Evolutionary conservation across 352 stramenopile species (phyloP).

Genomic region (Elongisporangium senticosum): DNA sequence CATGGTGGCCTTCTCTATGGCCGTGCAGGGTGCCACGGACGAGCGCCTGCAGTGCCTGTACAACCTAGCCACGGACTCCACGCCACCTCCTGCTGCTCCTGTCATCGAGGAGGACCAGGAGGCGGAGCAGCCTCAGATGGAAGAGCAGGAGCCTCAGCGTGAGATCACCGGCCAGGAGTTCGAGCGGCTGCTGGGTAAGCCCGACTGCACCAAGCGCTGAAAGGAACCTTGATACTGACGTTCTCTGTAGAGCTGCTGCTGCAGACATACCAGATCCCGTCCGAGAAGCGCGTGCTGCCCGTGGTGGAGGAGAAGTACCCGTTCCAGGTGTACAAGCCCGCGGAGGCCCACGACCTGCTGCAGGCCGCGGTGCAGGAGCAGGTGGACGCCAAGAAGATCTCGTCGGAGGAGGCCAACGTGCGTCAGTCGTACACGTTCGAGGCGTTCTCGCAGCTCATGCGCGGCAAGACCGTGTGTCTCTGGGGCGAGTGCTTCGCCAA

Average conservation of each 20-base stretch:
- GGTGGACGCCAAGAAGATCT: conserved; percentile 37
- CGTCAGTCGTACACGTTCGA: conserved; percentile 65
- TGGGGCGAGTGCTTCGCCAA: conserved; percentile 85
- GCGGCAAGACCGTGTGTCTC: conserved; percentile 71
- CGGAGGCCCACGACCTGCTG: conserved; percentile 26
- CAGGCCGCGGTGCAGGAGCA: conserved; percentile 28
- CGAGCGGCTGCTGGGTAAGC: conserved; percentile 44
- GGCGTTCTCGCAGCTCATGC: conserved; percentile 72
- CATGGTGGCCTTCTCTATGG: conserved; percentile 80
- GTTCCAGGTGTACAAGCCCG: conserved; percentile 69
- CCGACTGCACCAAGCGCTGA: background rate
- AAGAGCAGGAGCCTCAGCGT: conserved; percentile 23
- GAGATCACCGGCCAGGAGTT: conserved; percentile 55
- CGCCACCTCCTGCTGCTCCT: conserved; percentile 12
- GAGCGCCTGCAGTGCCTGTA: conserved; percentile 71
- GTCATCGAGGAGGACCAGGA: conserved; percentile 13
- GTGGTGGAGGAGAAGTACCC: conserved; percentile 65
- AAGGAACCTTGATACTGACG: background rate
- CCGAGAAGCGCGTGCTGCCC: conserved; percentile 75
- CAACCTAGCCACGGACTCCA: conserved; percentile 46
- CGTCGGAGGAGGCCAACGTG: conserved; percentile 43
- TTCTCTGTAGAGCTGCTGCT: conserved; percentile 40
- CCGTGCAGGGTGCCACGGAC: conserved; percentile 64
- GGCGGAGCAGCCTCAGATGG: conserved; percentile 1
- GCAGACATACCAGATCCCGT: conserved; percentile 78